phyloP scores from a whole-genome alignment of 139 green algal species.

The Choricystis sp. region DNA sequence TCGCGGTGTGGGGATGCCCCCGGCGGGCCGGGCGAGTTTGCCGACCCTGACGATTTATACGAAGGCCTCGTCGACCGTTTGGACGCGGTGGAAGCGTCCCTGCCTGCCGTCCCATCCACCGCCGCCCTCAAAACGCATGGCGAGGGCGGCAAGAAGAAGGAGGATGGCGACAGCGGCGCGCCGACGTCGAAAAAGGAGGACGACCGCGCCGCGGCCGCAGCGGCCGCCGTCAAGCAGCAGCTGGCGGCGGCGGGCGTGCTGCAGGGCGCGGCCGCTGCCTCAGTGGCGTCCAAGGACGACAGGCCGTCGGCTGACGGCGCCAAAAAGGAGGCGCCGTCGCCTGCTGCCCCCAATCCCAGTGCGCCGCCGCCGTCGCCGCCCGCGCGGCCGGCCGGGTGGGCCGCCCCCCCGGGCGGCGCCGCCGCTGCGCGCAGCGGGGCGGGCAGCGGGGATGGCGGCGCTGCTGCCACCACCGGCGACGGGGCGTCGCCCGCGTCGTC shows the following conservation, averaged over 20 bases:
- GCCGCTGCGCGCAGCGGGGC: too few relatives aligned
- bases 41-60: slow-evolving; percentile 36
- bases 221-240: slow-evolving; percentile 55
- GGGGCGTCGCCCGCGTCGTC: not conserved
- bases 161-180: slow-evolving; percentile 31
- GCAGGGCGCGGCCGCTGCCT: slow-evolving; percentile 13
- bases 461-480: slow-evolving; percentile 2
- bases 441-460: too few relatives aligned
- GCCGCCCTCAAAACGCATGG: slow-evolving; percentile 14
- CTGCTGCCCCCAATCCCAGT: too few relatives aligned
- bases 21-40: slow-evolving; percentile 24
- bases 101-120: slow-evolving; percentile 26
- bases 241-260: slow-evolving; percentile 52
- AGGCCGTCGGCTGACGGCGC: too few relatives aligned
- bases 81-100: slow-evolving; percentile 35
- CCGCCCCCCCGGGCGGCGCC: too few relatives aligned
- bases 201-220: slow-evolving; percentile 51
- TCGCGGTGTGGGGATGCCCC: slow-evolving; percentile 28
- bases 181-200: slow-evolving; percentile 53
- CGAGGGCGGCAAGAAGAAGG: slow-evolving; percentile 28
- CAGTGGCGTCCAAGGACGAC: too few relatives aligned
- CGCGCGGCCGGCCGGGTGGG: too few relatives aligned
- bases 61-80: slow-evolving; percentile 45
- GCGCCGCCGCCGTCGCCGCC: too few relatives aligned
- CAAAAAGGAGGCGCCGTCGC: too few relatives aligned